These are phyloP conservation scores for Monascus ruber DNA, from an alignment of 2,329 filamentous ascomycete genomes.

Conservation along the genomic window DNA sequence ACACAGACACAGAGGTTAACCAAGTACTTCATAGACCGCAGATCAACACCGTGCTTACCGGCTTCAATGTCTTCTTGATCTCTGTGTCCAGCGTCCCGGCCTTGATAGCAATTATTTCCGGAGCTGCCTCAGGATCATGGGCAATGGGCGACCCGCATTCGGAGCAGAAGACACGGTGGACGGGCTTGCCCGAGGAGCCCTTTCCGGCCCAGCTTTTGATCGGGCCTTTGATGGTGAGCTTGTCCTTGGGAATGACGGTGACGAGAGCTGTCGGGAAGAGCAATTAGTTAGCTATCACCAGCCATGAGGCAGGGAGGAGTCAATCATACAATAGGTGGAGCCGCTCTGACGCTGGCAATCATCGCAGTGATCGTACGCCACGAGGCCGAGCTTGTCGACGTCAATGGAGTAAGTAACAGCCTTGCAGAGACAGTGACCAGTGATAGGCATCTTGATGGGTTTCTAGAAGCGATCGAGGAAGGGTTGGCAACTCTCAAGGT, in stretches of 20 bases:
- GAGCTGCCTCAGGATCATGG: constrained; percentile 60
- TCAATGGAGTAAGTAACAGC: constrained; percentile 57
- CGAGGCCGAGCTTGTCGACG: constrained; percentile 26
- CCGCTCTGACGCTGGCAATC: constrained; percentile 61
- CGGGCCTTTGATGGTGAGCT: constrained; percentile 51
- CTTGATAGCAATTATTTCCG: constrained; percentile 59
- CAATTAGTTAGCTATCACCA: constrained; percentile 1
- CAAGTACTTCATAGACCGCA: constrained; percentile 12
- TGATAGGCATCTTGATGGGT: constrained; percentile 47
- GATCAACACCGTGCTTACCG: constrained; percentile 34
- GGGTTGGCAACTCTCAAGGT: constrained; percentile 13
- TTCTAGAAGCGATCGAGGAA: neutral
- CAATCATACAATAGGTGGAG: constrained; percentile 48
- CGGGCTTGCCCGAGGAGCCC: constrained; percentile 50
- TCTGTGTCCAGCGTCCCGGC: constrained; percentile 52
- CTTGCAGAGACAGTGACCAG: constrained; percentile 61
- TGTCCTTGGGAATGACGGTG: constrained; percentile 54
- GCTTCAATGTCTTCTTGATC: constrained; percentile 58
- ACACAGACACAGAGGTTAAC: neutral
- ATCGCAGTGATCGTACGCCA: constrained; percentile 61
- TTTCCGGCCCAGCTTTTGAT: constrained; percentile 53
- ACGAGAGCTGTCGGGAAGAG: constrained; percentile 42
- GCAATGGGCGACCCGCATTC: constrained; percentile 60
- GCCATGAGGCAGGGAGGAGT: neutral
- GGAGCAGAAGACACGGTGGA: constrained; percentile 58